Percentiles rank a stretch among this genome's conserved stretches.
phyloP scores from a whole-genome alignment of 108 stramenopile genomes.

The Stephanodiscus triporus region DNA sequence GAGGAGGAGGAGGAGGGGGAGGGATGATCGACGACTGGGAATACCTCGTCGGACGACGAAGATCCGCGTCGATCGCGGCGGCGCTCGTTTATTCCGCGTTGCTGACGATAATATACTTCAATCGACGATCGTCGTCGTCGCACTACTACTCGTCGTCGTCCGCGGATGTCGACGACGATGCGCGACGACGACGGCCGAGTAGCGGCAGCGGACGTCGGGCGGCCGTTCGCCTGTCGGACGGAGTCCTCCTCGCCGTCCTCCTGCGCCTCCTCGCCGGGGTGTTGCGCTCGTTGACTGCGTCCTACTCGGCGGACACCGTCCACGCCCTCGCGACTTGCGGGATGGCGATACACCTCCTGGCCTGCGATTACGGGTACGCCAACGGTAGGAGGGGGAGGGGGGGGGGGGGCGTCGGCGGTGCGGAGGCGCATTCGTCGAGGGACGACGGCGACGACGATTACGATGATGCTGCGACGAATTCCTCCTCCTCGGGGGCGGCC shows the following conservation, averaged over 20 bases:
- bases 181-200: neutral
- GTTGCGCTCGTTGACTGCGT: conserved; percentile 73
- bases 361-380: conserved; percentile 76
- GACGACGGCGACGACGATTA: conserved; percentile 29
- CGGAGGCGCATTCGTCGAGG: neutral
- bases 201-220: conserved; percentile 10
- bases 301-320: conserved; percentile 79
- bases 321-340: conserved; percentile 67
- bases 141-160: too few species aligned
- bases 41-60: neutral
- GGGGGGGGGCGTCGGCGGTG: neutral
- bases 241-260: conserved; percentile 51
- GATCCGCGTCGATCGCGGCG: neutral
- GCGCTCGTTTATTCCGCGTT: too few species aligned
- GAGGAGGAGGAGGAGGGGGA: neutral
- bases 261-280: conserved; percentile 60
- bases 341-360: conserved; percentile 61
- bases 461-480: neutral
- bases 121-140: neutral
- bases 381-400: conserved; percentile 46
- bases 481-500: neutral
- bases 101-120: neutral
- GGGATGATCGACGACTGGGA: too few species aligned
- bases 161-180: too few species aligned
- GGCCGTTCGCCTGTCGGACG: conserved; percentile 53